A percentile compares a stretch with the other conserved stretches of the same genome.
Conservation (phyloP, 192 early-diverging fungal genomes). For the Coemansia sp. region DNA sequence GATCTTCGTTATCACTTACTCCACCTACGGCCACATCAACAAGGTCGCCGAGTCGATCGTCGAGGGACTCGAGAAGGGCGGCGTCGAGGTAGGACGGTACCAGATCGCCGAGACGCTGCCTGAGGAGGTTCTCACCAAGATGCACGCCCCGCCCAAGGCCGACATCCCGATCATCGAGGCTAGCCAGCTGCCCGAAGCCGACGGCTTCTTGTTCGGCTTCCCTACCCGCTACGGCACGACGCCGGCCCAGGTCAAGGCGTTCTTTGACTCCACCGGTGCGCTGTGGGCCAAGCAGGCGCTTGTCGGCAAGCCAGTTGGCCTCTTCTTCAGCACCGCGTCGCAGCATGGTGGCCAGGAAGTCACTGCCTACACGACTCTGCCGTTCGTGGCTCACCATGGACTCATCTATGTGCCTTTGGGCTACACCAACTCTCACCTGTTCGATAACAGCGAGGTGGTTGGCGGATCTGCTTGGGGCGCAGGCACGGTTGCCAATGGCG, state of each 20-base stretch:
- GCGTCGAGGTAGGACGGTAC: conserved; percentile 54
- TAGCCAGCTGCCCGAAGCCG: conserved; percentile 57
- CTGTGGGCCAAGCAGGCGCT: conserved; percentile 59
- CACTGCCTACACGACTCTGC: conserved; percentile 62
- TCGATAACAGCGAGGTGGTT: conserved; percentile 59
- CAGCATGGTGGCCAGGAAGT: conserved; percentile 82
- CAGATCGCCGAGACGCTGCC: conserved; percentile 65
- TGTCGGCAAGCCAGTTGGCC: conserved; percentile 67
- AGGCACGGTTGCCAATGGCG: conserved; percentile 61
- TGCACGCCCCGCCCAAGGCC: conserved; percentile 60
- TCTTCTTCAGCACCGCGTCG: conserved; percentile 70
- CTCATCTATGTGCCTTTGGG: conserved; percentile 77
- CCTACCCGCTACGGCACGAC: conserved; percentile 67
- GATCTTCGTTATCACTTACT: conserved; percentile 71
- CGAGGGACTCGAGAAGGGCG: conserved; percentile 60
- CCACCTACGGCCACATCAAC: conserved; percentile 70
- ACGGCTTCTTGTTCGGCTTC: conserved; percentile 70
- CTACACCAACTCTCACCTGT: conserved; percentile 50
- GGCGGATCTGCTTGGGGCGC: conserved; percentile 72
- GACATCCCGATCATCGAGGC: conserved; percentile 58
- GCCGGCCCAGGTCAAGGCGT: conserved; percentile 78
- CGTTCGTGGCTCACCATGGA: conserved; percentile 75
- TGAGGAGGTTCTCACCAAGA: conserved; percentile 65
- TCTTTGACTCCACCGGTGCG: conserved; percentile 62
- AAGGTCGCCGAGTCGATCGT: conserved; percentile 61